A percentile compares a stretch with the other conserved stretches of the same genome.
phyloP scores from a whole-genome alignment of 140 eudicot species.

The Oenanthe javanica region DNA sequence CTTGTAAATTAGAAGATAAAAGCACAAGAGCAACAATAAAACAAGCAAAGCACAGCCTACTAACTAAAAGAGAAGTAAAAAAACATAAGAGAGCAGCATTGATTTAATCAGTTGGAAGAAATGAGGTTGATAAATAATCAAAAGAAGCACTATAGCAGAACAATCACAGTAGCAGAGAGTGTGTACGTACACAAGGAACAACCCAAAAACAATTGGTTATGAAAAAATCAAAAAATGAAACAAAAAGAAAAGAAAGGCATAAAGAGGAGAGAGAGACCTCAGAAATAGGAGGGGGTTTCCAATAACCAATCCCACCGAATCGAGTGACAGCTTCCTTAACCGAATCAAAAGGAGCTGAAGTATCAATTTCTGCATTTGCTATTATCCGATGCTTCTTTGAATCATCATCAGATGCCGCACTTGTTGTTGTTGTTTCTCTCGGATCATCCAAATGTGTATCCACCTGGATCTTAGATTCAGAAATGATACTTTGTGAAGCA shows the following conservation, averaged over 20 bases:
- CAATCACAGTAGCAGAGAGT: too few species aligned
- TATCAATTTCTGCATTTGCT: constrained; percentile 49
- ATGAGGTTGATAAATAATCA: not conserved
- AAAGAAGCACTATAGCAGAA: too few species aligned
- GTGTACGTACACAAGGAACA: too few species aligned
- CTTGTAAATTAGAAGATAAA: not conserved
- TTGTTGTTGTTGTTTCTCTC: not conserved
- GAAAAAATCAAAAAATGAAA: too few species aligned
- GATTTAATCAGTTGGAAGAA: not conserved
- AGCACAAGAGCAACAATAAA: not conserved
- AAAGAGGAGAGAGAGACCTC: not conserved
- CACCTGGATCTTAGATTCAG: not conserved
- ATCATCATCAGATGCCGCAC: not conserved
- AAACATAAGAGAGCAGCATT: not conserved
- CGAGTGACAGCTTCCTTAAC: constrained; percentile 85
- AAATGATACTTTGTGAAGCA: not conserved
- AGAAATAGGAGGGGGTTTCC: constrained; percentile 60
- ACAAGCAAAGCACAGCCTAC: not conserved
- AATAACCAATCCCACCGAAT: constrained; percentile 89
- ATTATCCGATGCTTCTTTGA: not conserved
- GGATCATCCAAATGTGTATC: not conserved
- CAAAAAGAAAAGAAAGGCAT: not conserved
- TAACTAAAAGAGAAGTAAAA: not conserved
- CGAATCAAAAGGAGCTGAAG: constrained; percentile 95
- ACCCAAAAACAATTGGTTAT: not conserved